Base-by-base conservation (phyloP, 306 rosid species). In the Dryas alaskensis region DNA sequence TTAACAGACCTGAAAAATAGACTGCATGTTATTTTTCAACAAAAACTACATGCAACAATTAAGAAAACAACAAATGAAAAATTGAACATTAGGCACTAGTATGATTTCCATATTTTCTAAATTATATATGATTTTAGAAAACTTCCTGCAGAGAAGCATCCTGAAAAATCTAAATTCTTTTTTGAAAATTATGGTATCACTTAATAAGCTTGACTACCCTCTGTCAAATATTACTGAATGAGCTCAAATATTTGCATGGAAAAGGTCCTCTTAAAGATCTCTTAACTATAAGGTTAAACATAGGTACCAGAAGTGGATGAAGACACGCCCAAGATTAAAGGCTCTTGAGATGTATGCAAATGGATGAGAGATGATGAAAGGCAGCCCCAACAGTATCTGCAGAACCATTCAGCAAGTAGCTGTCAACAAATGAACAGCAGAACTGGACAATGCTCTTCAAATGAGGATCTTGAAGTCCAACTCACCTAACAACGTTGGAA, bases 281-380 rank as follows among this genome's bases (percentile, higher is more conserved):
- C 37, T 74, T 65, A 69, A 60, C 45, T 60, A 52, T 53, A 17
- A 44, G 64, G 60, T 79, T 60, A 40, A 74, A 52, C 54, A 78
- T 60, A 31, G 37, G 81, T 91, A 93, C 97, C 97, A 94, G 82
- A 89, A 94, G 84, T 89, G 97, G 82, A 94, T 87, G 88, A 94
- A 94, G 84, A 94, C 89, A 2, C 97, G 96, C 44, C 97, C 92
- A 67, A 94, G 99, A 82, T 94, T 88, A 89, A 94, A 94, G 79
- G 99, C 92, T 46, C 86, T 82, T 63, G 99, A 89, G 77, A 94
- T 61, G 84, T 94, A 92, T 60, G 90, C 94, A 73, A 83, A 65
- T n/a, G 95, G 93, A 78, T 92, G 70, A 73, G 96, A 83, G 78
- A 89, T 77, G 74, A 94, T 75, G 83, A 94, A 94, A 67, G 95